A percentile compares a stretch with the other conserved stretches of the same genome.
These are phyloP conservation scores for Narthecium ossifragum DNA, from an alignment of 106 monocot genomes.

Conservation along the genomic window DNA sequence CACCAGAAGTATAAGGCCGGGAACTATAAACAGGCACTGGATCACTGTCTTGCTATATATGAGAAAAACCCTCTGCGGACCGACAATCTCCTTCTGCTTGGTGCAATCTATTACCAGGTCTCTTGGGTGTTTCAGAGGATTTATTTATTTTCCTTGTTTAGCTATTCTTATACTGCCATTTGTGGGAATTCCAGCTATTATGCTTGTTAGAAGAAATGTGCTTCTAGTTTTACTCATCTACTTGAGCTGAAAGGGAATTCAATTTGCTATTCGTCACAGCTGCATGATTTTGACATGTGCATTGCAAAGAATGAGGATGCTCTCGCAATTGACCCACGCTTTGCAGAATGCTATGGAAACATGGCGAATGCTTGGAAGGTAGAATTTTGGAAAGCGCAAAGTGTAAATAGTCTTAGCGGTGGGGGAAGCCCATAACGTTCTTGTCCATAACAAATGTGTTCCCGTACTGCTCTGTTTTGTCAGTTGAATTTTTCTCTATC, in stretches of 20 bases:
- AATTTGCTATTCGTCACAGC: slow-evolving; percentile 26
- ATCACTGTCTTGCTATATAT: slow-evolving; percentile 64
- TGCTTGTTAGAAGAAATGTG: neutral
- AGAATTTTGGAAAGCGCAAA: neutral
- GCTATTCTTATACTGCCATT: neutral
- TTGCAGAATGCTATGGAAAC: slow-evolving; percentile 96
- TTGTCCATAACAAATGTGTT: neutral
- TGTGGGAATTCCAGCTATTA: neutral
- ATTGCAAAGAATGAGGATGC: slow-evolving; percentile 93
- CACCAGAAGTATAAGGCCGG: slow-evolving; percentile 86
- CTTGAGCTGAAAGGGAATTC: neutral
- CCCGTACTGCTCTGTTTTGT: neutral
- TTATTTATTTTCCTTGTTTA: neutral
- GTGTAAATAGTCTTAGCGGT: neutral
- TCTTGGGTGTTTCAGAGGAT: neutral
- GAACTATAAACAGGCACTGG: slow-evolving; percentile 70
- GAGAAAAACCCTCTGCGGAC: slow-evolving; percentile 66
- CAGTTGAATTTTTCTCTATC: neutral
- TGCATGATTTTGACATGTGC: slow-evolving; percentile 91
- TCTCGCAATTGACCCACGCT: slow-evolving; percentile 67
- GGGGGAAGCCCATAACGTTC: neutral
- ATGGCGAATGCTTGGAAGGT: slow-evolving; percentile 99
- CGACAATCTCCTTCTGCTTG: slow-evolving; percentile 85
- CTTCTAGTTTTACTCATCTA: neutral
- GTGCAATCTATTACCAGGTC: slow-evolving; percentile 93